A percentile compares a stretch with the other conserved stretches of the same genome.
These are phyloP conservation scores for Trichomonas gallinae DNA, from an alignment of 208 protist species.

Conservation along the genomic window DNA sequence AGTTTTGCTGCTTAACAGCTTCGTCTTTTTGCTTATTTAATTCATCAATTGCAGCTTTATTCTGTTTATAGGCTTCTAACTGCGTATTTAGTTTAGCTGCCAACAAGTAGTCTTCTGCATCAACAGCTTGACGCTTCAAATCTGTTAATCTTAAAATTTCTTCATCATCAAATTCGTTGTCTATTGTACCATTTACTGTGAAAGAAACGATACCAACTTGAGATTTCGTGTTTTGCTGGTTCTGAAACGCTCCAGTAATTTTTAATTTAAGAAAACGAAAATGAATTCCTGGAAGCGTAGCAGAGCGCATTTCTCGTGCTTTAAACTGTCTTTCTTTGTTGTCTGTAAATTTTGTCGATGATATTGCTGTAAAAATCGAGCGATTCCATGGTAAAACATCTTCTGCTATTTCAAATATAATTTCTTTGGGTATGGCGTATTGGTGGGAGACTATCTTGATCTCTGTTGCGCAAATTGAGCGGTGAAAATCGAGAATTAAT, in stretches of 20 bases:
- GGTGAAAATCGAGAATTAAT: neutral
- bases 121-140: neutral
- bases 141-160: neutral
- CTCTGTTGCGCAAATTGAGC: neutral
- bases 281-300: neutral
- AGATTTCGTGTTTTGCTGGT: neutral
- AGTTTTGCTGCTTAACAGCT: neutral
- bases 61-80: neutral
- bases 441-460: neutral
- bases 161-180: neutral
- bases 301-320: neutral
- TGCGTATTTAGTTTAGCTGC: neutral
- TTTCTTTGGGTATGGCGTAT: neutral
- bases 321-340: conserved; percentile 1
- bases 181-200: neutral
- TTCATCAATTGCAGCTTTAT: neutral
- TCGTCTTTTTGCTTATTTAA: neutral
- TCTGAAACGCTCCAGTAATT: neutral
- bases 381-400: neutral
- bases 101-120: neutral
- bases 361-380: neutral
- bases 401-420: neutral
- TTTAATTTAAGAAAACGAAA: neutral
- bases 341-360: neutral
- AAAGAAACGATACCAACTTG: neutral